Conservation (phyloP, 805 yeast species). For the Saturnispora galanensis region DNA sequence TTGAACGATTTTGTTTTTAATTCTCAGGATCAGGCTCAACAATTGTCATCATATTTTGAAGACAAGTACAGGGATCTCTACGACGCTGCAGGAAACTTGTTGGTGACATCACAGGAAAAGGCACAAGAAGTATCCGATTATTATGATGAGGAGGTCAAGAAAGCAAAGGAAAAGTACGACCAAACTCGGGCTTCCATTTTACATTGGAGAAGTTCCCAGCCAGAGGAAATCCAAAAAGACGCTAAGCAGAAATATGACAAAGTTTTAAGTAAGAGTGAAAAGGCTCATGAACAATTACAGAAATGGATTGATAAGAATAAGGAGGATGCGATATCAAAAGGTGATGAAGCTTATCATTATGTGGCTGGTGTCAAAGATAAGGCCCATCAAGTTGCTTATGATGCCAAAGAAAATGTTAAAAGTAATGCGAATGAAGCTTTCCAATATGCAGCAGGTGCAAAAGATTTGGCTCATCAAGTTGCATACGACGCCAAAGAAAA, state of each 20-base stretch:
- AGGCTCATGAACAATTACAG: slow-evolving; percentile 15
- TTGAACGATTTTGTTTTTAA: slow-evolving; percentile 4
- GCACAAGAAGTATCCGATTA: slow-evolving; percentile 21
- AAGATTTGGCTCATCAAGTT: background rate
- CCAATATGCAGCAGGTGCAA: background rate
- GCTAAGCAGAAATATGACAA: slow-evolving; percentile 20
- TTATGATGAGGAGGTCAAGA: slow-evolving; percentile 17
- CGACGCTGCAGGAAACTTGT: slow-evolving; percentile 6
- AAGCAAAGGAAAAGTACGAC: slow-evolving; percentile 22
- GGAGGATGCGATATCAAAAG: background rate
- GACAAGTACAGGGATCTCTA: slow-evolving; percentile 10
- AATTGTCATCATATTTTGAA: background rate
- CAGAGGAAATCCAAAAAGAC: slow-evolving; percentile 20
- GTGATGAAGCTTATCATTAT: background rate
- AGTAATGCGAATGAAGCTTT: background rate
- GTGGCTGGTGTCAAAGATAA: background rate
- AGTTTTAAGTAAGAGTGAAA: slow-evolving; percentile 14
- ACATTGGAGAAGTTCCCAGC: slow-evolving; percentile 22
- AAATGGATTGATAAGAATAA: slow-evolving; percentile 12
- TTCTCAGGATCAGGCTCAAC: slow-evolving; percentile 1
- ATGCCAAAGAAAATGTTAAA: background rate
- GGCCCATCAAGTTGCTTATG: background rate
- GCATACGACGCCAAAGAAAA: background rate
- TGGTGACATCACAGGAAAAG: slow-evolving; percentile 15
- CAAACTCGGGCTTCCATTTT: slow-evolving; percentile 23